These are phyloP conservation scores for Diaporthe helianthi DNA, from an alignment of 2,329 filamentous ascomycete species.

Conservation along the genomic window DNA sequence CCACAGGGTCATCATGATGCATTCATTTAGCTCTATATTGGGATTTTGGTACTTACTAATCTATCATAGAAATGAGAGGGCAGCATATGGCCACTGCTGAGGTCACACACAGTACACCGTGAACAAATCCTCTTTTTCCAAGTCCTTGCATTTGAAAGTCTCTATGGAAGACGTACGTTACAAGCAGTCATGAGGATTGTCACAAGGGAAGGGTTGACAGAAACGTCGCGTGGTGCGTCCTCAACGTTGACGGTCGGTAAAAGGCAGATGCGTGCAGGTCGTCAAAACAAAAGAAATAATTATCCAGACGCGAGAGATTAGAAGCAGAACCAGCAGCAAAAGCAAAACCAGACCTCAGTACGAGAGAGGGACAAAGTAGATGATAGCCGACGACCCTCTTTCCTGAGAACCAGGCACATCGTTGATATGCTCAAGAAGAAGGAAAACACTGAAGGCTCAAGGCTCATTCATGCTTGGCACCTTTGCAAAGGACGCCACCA, in stretches of 20 bases:
- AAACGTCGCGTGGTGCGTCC: slow-evolving; percentile 4
- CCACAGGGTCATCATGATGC: neutral
- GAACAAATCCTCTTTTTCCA: neutral
- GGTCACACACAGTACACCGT: neutral
- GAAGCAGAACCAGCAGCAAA: neutral
- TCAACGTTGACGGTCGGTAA: neutral
- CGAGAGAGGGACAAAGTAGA: neutral
- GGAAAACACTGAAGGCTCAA: neutral
- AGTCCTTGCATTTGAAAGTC: neutral
- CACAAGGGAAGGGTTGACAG: neutral
- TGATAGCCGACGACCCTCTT: neutral
- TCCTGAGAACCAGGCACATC: neutral
- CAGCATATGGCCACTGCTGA: too few species aligned
- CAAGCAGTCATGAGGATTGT: slow-evolving; percentile 7
- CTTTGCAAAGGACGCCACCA: neutral
- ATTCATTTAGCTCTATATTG: neutral
- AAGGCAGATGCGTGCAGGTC: slow-evolving; percentile 4
- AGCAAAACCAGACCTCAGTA: neutral
- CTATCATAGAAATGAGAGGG: too few species aligned
- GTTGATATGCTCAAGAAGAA: slow-evolving; percentile 12
- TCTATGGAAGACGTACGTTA: slow-evolving; percentile 1
- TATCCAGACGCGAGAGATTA: slow-evolving; percentile 4
- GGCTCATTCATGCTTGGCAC: neutral
- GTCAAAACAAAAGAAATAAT: slow-evolving; percentile 8
- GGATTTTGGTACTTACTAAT: neutral